Conservation (phyloP, 495 filamentous ascomycete genomes). For the Hyaloscypha bicolor region DNA sequence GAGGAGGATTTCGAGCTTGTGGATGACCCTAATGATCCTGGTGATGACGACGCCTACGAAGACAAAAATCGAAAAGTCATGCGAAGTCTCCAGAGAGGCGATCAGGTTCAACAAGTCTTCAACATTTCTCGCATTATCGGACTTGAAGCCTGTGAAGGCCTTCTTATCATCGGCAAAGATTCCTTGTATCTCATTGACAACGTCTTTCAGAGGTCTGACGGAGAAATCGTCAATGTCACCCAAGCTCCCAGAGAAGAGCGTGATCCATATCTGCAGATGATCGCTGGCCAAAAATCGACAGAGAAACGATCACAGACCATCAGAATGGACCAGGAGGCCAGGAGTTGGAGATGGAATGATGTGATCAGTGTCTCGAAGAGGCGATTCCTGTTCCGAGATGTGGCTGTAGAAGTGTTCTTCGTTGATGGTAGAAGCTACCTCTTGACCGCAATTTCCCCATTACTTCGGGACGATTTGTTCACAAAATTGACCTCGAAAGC, state of each 20-base stretch:
- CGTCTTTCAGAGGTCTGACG: conserved; percentile 90
- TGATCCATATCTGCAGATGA: conserved; percentile 93
- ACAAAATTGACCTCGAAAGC: conserved; percentile 73
- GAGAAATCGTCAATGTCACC: conserved; percentile 94
- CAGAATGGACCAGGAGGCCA: conserved; percentile 70
- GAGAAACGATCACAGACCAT: conserved; percentile 52
- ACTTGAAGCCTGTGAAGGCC: conserved; percentile 86
- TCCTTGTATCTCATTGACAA: conserved; percentile 92
- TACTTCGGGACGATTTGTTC: conserved; percentile 76
- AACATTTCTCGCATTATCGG: conserved; percentile 94
- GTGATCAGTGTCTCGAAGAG: conserved; percentile 96
- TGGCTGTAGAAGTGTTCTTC: conserved; percentile 95
- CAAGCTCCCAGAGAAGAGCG: conserved; percentile 91
- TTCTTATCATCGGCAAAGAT: conserved; percentile 91
- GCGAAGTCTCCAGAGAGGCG: conserved; percentile 87
- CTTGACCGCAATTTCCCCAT: conserved; percentile 74
- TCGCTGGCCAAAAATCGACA: conserved; percentile 72
- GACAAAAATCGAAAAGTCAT: conserved; percentile 98
- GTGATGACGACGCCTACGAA: conserved; percentile 86
- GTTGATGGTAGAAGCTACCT: conserved; percentile 95
- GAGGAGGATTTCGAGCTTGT: conserved; percentile 96
- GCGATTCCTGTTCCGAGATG: conserved; percentile 92
- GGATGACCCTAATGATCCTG: conserved; percentile 74
- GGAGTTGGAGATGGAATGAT: conserved; percentile 93
- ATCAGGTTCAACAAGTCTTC: conserved; percentile 90